Percentiles rank a stretch among this genome's conserved stretches.
These are phyloP conservation scores for Hibiscus trionum DNA, from an alignment of 345 rosid species.

Conservation along the genomic window DNA sequence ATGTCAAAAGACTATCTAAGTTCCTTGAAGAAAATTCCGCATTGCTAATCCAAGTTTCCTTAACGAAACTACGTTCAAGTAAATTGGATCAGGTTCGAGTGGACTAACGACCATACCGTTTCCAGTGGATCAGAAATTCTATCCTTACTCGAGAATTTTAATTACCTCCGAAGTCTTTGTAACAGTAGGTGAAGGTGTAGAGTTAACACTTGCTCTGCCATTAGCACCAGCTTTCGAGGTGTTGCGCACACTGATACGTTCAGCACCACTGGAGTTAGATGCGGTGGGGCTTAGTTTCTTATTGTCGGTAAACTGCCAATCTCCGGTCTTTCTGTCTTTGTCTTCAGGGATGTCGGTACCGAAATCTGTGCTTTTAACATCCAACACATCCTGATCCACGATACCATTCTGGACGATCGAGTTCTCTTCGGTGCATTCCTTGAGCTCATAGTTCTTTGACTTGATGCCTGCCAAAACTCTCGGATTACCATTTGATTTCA, in stretches of 20 bases:
- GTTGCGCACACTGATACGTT: slow-evolving; percentile 16
- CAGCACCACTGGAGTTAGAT: slow-evolving; percentile 23
- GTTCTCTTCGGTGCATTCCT: slow-evolving; percentile 40
- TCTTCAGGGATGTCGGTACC: slow-evolving; percentile 17
- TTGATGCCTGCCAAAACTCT: slow-evolving; percentile 35
- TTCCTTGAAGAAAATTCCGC: background rate
- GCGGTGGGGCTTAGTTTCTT: slow-evolving; percentile 30
- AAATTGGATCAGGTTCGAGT: background rate
- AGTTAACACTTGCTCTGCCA: slow-evolving; percentile 26
- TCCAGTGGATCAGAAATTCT: background rate
- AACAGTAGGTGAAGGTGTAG: slow-evolving; percentile 31
- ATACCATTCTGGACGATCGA: slow-evolving; percentile 28
- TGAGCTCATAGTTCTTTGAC: slow-evolving; percentile 49
- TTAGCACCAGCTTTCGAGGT: slow-evolving; percentile 29
- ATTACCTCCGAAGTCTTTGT: slow-evolving; percentile 57
- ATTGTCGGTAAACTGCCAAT: slow-evolving; percentile 18
- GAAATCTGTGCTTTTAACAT: slow-evolving; percentile 32
- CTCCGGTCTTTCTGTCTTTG: slow-evolving; percentile 26
- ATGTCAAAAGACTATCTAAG: background rate
- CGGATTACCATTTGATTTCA: slow-evolving; percentile 36
- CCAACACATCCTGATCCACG: slow-evolving; percentile 31
- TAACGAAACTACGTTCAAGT: background rate
- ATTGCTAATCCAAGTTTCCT: background rate
- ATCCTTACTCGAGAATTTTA: background rate
- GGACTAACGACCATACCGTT: background rate